These are phyloP conservation scores for Globisporangium mamillatum DNA, from an alignment of 352 stramenopile species.

Conservation along the genomic window DNA sequence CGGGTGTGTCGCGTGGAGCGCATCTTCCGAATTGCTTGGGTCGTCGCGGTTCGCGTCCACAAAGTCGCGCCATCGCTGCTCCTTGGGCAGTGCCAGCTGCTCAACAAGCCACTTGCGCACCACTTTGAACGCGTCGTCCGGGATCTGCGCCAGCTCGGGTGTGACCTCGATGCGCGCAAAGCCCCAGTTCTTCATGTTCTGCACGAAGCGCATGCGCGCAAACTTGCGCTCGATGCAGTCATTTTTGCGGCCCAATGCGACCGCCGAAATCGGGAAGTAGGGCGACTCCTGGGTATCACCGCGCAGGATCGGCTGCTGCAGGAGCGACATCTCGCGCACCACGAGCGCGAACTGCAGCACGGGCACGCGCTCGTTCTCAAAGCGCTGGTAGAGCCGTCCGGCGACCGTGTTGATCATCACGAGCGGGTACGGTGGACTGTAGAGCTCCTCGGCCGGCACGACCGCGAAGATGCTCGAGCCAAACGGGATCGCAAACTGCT, in stretches of 20 bases:
- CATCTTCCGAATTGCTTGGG: slow-evolving; percentile 12
- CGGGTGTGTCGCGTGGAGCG: slow-evolving; percentile 29
- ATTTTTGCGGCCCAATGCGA: slow-evolving; percentile 24
- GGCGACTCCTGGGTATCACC: slow-evolving; percentile 52
- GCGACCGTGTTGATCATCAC: slow-evolving; percentile 81
- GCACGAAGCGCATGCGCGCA: slow-evolving; percentile 54
- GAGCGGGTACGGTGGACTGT: slow-evolving; percentile 72
- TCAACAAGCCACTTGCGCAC: slow-evolving; percentile 62
- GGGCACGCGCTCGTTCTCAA: slow-evolving; percentile 38
- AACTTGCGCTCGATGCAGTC: slow-evolving; percentile 52
- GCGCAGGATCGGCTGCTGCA: slow-evolving; percentile 52
- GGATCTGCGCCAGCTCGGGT: slow-evolving; percentile 56
- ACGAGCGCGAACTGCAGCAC: slow-evolving; percentile 67
- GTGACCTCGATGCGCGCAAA: slow-evolving; percentile 74
- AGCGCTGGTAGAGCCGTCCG: slow-evolving; percentile 33
- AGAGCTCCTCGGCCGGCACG: slow-evolving; percentile 70
- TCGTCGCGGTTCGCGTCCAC: slow-evolving; percentile 40
- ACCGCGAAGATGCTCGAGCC: slow-evolving; percentile 75
- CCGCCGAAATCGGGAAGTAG: slow-evolving; percentile 61
- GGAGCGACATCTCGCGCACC: slow-evolving; percentile 52
- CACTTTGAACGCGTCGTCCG: slow-evolving; percentile 43
- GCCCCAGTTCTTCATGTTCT: slow-evolving; percentile 68
- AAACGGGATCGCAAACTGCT: slow-evolving; percentile 49
- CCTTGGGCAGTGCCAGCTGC: slow-evolving; percentile 45
- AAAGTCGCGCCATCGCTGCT: slow-evolving; percentile 64